A percentile compares a stretch with the other conserved stretches of the same genome.
Evolutionary conservation across 1,284 basidiomycete species (phyloP).

Genomic region (Pseudozyma thailandica): DNA sequence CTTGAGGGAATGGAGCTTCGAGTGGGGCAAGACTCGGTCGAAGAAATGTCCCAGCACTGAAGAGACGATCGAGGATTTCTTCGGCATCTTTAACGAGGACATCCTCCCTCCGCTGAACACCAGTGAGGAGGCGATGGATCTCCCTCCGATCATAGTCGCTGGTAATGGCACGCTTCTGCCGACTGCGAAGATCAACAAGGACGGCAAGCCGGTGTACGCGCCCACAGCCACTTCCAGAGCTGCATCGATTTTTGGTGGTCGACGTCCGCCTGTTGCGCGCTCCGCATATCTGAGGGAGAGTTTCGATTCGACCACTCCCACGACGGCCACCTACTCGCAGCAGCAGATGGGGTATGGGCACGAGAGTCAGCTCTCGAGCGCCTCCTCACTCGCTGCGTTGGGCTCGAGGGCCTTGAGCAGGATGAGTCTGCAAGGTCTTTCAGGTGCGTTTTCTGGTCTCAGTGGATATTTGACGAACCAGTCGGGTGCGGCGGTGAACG

Average conservation of each 20-base stretch:
- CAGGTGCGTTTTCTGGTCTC: constrained; percentile 52
- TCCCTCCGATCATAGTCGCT: constrained; percentile 55
- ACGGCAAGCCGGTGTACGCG: constrained; percentile 22
- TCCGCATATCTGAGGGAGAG: constrained; percentile 52
- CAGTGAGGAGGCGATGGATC: constrained; percentile 49
- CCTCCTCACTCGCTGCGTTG: constrained; percentile 34
- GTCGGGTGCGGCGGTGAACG: constrained; percentile 29
- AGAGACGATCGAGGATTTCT: constrained; percentile 57
- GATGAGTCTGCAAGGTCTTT: constrained; percentile 52
- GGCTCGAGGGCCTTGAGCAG: constrained; percentile 45
- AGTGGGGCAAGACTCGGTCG: constrained; percentile 32
- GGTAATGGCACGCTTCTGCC: constrained; percentile 25
- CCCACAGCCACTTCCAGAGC: constrained; percentile 1
- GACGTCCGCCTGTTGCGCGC: constrained; percentile 52
- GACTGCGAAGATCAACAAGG: constrained; percentile 30
- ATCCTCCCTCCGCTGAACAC: constrained; percentile 48
- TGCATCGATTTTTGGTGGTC: constrained; percentile 29
- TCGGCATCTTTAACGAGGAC: constrained; percentile 52
- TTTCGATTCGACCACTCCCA: constrained; percentile 23
- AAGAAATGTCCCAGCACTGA: constrained; percentile 5
- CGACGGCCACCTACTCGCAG: background rate
- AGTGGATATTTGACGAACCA: constrained; percentile 54
- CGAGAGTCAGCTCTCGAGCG: constrained; percentile 15
- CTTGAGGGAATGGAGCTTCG: constrained; percentile 59
- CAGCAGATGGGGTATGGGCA: constrained; percentile 18